Percentiles rank a stretch among this genome's conserved stretches.
Conservation (phyloP, 106 monocot species). For the Dendrobium huoshanense region DNA sequence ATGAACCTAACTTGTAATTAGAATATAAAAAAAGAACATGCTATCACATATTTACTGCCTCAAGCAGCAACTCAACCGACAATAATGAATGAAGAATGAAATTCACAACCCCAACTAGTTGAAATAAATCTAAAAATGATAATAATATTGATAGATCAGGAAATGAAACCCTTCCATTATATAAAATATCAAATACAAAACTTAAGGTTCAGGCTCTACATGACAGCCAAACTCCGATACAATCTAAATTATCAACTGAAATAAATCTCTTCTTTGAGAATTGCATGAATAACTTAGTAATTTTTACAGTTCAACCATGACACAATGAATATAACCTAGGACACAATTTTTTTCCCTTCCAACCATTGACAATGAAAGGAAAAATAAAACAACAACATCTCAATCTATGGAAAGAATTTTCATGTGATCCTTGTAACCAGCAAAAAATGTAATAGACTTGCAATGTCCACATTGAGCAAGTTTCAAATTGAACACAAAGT, state of each 20-base stretch:
- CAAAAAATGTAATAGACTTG: background rate
- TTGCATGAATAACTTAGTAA: background rate
- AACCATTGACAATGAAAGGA: background rate
- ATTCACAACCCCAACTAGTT: too few relatives aligned
- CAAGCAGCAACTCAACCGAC: too few relatives aligned
- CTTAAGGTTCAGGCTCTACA: background rate
- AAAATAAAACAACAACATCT: background rate
- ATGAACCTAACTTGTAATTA: too few relatives aligned
- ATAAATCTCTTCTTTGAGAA: background rate
- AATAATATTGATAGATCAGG: background rate
- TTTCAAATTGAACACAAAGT: background rate
- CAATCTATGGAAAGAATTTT: background rate
- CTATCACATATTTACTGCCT: too few relatives aligned
- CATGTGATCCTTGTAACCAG: background rate
- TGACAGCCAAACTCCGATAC: background rate
- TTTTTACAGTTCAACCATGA: background rate
- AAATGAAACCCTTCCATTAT: background rate
- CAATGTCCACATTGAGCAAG: background rate
- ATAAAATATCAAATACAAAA: background rate
- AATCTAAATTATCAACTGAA: background rate
- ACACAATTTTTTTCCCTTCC: background rate
- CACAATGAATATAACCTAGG: background rate
- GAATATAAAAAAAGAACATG: too few relatives aligned
- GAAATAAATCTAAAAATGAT: background rate
- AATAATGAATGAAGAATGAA: too few relatives aligned